Conservation (phyloP, 2,329 filamentous ascomycete species). For the Thermoascus crustaceus region DNA sequence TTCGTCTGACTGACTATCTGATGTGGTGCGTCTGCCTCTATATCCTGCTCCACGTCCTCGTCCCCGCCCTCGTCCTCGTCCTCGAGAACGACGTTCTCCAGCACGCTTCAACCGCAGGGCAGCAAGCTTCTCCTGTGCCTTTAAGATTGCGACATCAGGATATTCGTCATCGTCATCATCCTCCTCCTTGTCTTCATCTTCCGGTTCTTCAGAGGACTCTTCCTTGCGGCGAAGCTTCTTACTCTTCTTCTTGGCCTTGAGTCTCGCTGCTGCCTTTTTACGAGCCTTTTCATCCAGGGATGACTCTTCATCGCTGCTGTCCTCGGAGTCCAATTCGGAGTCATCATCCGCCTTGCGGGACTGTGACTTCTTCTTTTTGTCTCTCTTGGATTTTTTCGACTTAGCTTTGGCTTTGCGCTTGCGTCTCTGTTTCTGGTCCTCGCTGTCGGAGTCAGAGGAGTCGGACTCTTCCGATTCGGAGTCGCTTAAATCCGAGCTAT, state of each 20-base stretch:
- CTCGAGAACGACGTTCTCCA: conserved; percentile 14
- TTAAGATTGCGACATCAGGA: conserved; percentile 14
- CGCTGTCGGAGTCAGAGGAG: conserved; percentile 10
- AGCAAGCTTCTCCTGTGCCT: conserved; percentile 17
- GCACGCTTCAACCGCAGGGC: conserved; percentile 13
- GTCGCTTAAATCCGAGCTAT: conserved; percentile 12
- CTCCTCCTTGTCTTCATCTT: conserved; percentile 26
- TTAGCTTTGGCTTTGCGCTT: conserved; percentile 33
- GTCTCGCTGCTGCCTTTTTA: conserved; percentile 21
- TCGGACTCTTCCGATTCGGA: conserved; percentile 13
- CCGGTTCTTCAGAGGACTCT: conserved; percentile 21
- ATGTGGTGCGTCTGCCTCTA: conserved; percentile 10
- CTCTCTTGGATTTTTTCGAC: conserved; percentile 22
- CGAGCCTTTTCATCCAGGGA: conserved; percentile 24
- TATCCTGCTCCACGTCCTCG: too few relatives aligned
- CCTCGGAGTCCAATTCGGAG: conserved; percentile 21
- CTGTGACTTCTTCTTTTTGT: conserved; percentile 32
- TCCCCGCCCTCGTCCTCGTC: too few relatives aligned
- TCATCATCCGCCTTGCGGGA: conserved; percentile 26
- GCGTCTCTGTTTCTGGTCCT: conserved; percentile 27
- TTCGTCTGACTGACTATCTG: conserved; percentile 6
- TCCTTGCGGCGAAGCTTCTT: conserved; percentile 20
- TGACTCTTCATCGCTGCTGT: conserved; percentile 16
- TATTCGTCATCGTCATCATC: conserved; percentile 23
- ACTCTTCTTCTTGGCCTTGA: conserved; percentile 28